Evolutionary conservation across 805 yeast genomes (phyloP), one percentile per base, ranked within the genome.

Genomic region (Maudiozyma turicensis): DNA sequence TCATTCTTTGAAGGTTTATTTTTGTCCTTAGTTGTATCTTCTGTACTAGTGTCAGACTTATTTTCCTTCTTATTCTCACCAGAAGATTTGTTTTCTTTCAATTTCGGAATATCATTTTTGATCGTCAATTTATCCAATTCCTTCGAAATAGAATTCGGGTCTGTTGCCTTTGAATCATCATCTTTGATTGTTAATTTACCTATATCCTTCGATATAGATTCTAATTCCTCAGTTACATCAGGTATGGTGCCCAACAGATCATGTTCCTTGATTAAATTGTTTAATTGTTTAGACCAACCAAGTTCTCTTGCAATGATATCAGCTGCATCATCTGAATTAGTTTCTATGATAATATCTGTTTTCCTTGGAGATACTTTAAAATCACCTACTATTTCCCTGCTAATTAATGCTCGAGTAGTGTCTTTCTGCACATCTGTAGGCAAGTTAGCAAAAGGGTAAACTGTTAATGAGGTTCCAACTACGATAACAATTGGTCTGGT

Each of bases 391-490:
- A 67, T 58, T 51, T 86, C 96, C 48, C 75, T 74, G 61, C 91
- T 91, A 35, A 88, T 73, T 50, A 91, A 72, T 0, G 82, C 80
- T 52, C 99, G 72, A 4, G 72, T 61, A 15, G 78, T 66, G 1
- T 65, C 59, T 1, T 58, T 57, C 4, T 72, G 71, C 0, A 83
- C 77, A 57, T 85, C 89, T 2, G 76, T 66, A 0, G 96, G 96
- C 46, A 91, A 69, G 8, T 80, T 72, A 0, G 96, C 96, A 73
- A 91, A 91, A 2, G 99, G 99, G 54, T 80, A 80, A 0, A 91
- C 98, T 0, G 90, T 80, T 39, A 91, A 73, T 0, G 96, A 86
- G 0, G 97, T 88, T 1, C 99, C 99, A 0, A 95, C 96, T 1
- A 91, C 89, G 26, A 91, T 78, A 0, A 88, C 87, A 30, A 90